Conservation (phyloP, 371 early-diverging fungal species). For the Lichtheimia ornata region DNA sequence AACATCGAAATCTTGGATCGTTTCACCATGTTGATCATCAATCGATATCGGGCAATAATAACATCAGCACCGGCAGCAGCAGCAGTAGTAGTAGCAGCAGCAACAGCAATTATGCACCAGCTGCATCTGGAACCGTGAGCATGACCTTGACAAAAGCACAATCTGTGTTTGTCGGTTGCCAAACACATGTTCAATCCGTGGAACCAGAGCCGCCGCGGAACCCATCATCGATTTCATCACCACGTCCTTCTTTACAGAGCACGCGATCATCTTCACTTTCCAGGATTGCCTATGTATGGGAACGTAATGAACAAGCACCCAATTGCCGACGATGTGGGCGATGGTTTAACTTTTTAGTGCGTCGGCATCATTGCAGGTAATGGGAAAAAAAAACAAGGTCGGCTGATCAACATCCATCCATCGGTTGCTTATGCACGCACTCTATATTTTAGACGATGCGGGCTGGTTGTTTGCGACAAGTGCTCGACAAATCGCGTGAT, state of each 20-base stretch:
- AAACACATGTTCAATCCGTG: constrained; percentile 8
- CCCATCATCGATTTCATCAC: background rate
- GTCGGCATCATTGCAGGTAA: constrained; percentile 78
- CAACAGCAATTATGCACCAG: constrained; percentile 1
- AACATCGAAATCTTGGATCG: too few relatives aligned
- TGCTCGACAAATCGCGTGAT: constrained; percentile 63
- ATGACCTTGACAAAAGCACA: constrained; percentile 12
- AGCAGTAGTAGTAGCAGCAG: background rate
- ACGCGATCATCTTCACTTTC: constrained; percentile 10
- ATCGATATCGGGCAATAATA: background rate
- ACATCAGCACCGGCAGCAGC: background rate
- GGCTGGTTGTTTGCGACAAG: constrained; percentile 75
- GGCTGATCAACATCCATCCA: background rate
- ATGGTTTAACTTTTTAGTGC: constrained; percentile 62
- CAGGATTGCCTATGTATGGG: constrained; percentile 12
- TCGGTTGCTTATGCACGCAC: background rate
- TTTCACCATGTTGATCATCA: background rate
- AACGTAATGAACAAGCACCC: constrained; percentile 33
- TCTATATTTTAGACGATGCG: constrained; percentile 63
- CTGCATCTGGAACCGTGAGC: constrained; percentile 2
- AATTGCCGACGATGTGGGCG: constrained; percentile 69
- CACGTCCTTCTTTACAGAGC: constrained; percentile 8
- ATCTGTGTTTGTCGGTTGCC: constrained; percentile 15
- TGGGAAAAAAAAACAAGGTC: background rate
- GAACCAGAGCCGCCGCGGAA: constrained; percentile 1